Percentiles rank a stretch among this genome's conserved stretches.
phyloP scores from a whole-genome alignment of 345 rosid species.

The Trapa incisa region DNA sequence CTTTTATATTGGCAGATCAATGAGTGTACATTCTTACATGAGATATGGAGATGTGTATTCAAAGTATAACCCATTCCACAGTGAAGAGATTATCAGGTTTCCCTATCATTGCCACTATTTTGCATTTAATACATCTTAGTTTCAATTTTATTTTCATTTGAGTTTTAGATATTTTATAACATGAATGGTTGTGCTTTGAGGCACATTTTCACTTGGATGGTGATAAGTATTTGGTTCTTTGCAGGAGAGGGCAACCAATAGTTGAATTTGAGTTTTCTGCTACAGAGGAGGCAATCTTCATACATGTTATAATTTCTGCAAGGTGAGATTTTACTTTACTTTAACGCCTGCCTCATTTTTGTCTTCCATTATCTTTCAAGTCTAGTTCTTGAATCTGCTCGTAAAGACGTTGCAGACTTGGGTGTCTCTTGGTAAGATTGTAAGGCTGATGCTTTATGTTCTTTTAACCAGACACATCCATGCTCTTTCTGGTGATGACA shows the following conservation, averaged over 20 bases:
- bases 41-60: conserved; percentile 93
- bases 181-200: background rate
- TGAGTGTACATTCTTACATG: conserved; percentile 64
- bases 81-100: conserved; percentile 69
- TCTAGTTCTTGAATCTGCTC: conserved; percentile 8
- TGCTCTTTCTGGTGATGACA: conserved; percentile 61
- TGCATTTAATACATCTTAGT: background rate
- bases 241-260: conserved; percentile 85
- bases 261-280: conserved; percentile 93
- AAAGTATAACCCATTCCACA: conserved; percentile 63
- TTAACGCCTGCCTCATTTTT: conserved; percentile 7
- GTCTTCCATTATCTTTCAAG: background rate
- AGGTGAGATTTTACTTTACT: conserved; percentile 41
- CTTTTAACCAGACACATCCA: conserved; percentile 58
- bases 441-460: conserved; percentile 8
- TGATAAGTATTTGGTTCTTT: conserved; percentile 13
- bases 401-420: conserved; percentile 9
- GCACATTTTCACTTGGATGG: conserved; percentile 2
- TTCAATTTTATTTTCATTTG: background rate
- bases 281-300: conserved; percentile 81
- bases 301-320: conserved; percentile 77
- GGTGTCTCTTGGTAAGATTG: conserved; percentile 5
- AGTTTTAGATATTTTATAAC: background rate
- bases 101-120: conserved; percentile 6
- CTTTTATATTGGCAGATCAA: conserved; percentile 41